Evolutionary conservation across 768 basidiomycete species (phyloP).

Genomic region (Pilatotrama ljubarskyi): DNA sequence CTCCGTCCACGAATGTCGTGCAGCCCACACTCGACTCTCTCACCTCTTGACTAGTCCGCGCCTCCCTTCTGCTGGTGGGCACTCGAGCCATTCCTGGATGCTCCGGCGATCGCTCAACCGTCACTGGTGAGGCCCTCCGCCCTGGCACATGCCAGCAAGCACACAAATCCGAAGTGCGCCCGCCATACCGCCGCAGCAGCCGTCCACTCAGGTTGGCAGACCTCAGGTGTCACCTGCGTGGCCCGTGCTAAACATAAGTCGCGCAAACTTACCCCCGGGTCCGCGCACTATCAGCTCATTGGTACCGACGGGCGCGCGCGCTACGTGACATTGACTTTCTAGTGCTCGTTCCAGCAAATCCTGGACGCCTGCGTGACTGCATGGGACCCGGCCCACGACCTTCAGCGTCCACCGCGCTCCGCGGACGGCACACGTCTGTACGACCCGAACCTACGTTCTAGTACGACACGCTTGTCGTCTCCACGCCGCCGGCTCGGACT

Average conservation of each 20-base stretch:
- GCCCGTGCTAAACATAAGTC: conserved; percentile 4
- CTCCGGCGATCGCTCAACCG: not conserved
- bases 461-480: not conserved
- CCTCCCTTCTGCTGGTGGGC: no score
- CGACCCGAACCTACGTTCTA: not conserved
- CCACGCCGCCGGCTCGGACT: not conserved
- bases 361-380: no score
- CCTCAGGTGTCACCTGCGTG: not conserved
- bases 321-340: not conserved
- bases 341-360: not conserved
- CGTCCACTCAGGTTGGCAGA: no score
- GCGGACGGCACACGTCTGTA: not conserved
- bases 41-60: not conserved
- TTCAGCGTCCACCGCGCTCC: conserved; percentile 3
- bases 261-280: not conserved
- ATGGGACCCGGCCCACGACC: no score
- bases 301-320: not conserved
- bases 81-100: not conserved
- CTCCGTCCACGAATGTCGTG: no score
- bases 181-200: conserved; percentile 12
- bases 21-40: not conserved
- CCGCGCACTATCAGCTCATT: not conserved
- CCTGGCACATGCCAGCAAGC: not conserved
- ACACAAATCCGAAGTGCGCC: conserved; percentile 10
- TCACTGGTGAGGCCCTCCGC: not conserved